Conservation (phyloP, 768 basidiomycete species). For the Obba rivulosa region DNA sequence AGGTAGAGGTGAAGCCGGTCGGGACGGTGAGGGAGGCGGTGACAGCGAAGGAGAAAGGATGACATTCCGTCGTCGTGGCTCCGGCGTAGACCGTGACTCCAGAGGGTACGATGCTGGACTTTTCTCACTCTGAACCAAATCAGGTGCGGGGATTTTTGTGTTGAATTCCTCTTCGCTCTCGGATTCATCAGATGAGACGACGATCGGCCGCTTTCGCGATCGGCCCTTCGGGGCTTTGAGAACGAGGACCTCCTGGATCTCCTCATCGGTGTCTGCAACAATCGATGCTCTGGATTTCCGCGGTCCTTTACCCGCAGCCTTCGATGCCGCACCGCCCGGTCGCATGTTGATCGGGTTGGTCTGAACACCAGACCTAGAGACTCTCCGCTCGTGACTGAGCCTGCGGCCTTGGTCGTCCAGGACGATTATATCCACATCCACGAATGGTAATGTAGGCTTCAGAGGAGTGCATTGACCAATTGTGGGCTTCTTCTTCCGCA, state of each 20-base stretch:
- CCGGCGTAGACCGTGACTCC: neutral
- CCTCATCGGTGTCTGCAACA: neutral
- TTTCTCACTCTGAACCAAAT: neutral
- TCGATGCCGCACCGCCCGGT: neutral
- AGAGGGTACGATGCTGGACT: neutral
- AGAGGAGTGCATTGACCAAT: slow-evolving; percentile 10
- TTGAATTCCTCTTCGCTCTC: slow-evolving; percentile 23
- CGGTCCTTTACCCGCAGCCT: neutral
- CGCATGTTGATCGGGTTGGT: slow-evolving; percentile 25
- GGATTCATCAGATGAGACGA: slow-evolving; percentile 46
- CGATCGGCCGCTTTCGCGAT: slow-evolving; percentile 14
- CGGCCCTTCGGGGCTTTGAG: neutral
- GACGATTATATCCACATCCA: slow-evolving; percentile 64
- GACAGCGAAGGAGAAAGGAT: neutral
- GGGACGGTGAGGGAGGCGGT: neutral
- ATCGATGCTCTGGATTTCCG: neutral
- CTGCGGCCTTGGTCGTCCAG: slow-evolving; percentile 56
- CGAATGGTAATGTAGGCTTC: slow-evolving; percentile 40
- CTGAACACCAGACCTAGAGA: slow-evolving; percentile 41
- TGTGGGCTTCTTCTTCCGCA: slow-evolving; percentile 20
- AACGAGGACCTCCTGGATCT: neutral
- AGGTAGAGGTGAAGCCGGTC: neutral
- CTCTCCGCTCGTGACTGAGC: slow-evolving; percentile 55
- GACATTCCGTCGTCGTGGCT: neutral
- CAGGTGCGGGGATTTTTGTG: slow-evolving; percentile 3